Conservation (phyloP, 1,139 yeast genomes). For the Taiozyma sp. region DNA sequence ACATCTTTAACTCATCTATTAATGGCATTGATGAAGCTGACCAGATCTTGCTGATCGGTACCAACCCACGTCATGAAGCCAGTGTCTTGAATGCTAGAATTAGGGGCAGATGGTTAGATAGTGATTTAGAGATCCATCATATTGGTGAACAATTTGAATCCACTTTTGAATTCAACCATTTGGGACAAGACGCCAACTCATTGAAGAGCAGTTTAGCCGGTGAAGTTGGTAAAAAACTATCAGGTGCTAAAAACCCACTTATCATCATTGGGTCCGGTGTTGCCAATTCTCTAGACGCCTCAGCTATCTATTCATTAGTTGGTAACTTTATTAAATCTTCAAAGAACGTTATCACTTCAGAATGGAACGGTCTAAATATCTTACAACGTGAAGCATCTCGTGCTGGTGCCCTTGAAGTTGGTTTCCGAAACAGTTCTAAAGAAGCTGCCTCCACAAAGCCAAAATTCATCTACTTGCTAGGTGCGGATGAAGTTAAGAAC, state of each 20-base stretch:
- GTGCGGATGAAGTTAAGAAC: conserved; percentile 76
- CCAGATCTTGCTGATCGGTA: conserved; percentile 71
- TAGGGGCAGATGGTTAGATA: conserved; percentile 76
- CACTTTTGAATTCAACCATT: conserved; percentile 60
- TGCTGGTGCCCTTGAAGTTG: conserved; percentile 81
- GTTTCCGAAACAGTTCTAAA: conserved; percentile 54
- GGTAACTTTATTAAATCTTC: conserved; percentile 57
- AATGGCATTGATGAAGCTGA: conserved; percentile 82
- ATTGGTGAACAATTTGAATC: conserved; percentile 77
- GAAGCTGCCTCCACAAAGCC: conserved; percentile 45
- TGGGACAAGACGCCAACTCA: conserved; percentile 58
- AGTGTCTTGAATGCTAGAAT: conserved; percentile 84
- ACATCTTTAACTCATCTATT: conserved; percentile 73
- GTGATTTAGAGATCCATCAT: conserved; percentile 58
- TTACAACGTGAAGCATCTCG: conserved; percentile 86
- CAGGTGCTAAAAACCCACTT: conserved; percentile 66
- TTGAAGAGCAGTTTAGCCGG: conserved; percentile 61
- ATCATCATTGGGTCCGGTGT: conserved; percentile 83
- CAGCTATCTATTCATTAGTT: conserved; percentile 54
- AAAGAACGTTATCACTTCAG: conserved; percentile 56
- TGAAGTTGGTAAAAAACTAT: conserved; percentile 62
- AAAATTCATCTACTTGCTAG: conserved; percentile 73
- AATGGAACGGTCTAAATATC: conserved; percentile 80
- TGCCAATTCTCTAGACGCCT: conserved; percentile 61
- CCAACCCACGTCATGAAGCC: conserved; percentile 90